Conservation (phyloP, 1,284 basidiomycete species). For the Marasmius fiardii region DNA sequence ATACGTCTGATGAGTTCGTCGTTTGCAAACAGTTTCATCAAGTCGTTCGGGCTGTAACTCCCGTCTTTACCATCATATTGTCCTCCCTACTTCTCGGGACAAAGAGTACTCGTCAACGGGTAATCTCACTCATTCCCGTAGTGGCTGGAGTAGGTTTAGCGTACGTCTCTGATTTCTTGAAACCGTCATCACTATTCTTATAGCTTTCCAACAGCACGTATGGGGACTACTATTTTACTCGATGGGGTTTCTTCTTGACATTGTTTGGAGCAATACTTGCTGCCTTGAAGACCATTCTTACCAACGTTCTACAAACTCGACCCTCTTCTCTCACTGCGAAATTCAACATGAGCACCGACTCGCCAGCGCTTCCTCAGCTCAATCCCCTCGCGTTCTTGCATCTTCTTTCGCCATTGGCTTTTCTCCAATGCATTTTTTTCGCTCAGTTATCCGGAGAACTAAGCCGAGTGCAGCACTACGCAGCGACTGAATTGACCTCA, state of each 20-base stretch:
- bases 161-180: conserved; percentile 46
- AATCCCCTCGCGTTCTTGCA: conserved; percentile 86
- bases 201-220: conserved; percentile 59
- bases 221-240: conserved; percentile 87
- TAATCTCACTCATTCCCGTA: conserved; percentile 81
- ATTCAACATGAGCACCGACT: not conserved
- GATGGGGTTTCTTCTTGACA: conserved; percentile 80
- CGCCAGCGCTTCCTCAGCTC: conserved; percentile 33
- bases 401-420: conserved; percentile 85
- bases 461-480: conserved; percentile 52
- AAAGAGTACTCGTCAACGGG: conserved; percentile 52
- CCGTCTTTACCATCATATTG: conserved; percentile 84
- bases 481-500: conserved; percentile 47
- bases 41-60: conserved; percentile 89
- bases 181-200: not conserved
- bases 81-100: conserved; percentile 57
- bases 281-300: conserved; percentile 87
- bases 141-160: conserved; percentile 90
- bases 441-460: conserved; percentile 81
- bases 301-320: conserved; percentile 68
- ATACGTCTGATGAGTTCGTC: not conserved
- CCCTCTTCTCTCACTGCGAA: conserved; percentile 14
- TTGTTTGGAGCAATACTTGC: conserved; percentile 87
- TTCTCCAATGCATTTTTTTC: conserved; percentile 78
- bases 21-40: conserved; percentile 75